phyloP scores from a whole-genome alignment of 2,329 filamentous ascomycete genomes.

The Colletotrichum falcatum region DNA sequence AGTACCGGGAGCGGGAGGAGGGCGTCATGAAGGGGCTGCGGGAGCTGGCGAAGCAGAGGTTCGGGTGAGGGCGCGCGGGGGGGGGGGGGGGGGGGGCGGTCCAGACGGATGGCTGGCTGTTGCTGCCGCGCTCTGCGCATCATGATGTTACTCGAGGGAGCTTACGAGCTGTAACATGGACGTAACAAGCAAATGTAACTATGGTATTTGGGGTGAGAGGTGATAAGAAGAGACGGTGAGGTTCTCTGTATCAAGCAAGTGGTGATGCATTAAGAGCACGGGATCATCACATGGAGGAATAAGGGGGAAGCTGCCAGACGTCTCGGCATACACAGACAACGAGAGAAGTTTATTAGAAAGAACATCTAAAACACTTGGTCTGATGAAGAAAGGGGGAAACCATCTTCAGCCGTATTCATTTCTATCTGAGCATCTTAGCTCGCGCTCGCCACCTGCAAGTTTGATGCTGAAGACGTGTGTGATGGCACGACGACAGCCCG shows the following conservation, averaged over 20 bases:
- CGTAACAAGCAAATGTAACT: background rate
- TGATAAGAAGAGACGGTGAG: background rate
- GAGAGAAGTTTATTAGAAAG: no score
- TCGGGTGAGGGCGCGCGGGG: constrained; percentile 62
- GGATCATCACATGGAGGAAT: background rate
- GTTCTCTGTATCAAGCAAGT: no score
- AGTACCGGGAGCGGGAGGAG: constrained; percentile 81
- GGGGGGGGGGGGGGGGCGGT: no score
- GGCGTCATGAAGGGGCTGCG: constrained; percentile 85
- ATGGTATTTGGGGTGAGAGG: background rate
- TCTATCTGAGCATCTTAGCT: background rate
- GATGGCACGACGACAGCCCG: background rate
- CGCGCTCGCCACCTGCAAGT: background rate
- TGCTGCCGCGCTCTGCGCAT: background rate
- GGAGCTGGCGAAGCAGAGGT: constrained; percentile 82
- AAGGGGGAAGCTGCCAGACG: background rate
- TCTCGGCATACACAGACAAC: background rate
- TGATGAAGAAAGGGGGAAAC: no score
- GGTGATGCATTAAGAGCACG: background rate
- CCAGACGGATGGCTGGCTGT: no score
- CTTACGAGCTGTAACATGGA: no score
- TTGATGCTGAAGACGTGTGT: background rate
- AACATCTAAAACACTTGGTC: background rate
- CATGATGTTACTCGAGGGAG: rapidly evolving
- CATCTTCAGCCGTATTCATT: background rate